Percentiles rank a stretch among this genome's conserved stretches.
Conservation (phyloP, 768 basidiomycete genomes). For the Dacryopinax spathularia region DNA sequence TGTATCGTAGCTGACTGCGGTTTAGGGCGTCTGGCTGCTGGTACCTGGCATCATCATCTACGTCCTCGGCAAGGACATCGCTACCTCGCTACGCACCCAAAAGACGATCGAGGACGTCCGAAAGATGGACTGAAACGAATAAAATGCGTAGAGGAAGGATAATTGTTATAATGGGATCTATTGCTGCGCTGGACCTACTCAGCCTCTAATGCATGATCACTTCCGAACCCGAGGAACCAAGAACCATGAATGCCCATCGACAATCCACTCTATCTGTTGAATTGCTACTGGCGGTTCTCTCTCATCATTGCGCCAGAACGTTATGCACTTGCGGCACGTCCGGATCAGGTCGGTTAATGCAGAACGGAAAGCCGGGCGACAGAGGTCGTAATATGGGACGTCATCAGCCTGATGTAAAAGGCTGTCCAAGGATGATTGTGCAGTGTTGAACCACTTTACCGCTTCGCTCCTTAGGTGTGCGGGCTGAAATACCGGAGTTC, state of each 20-base stretch:
- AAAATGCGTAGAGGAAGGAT: background rate
- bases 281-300: too few relatives aligned
- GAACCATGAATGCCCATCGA: background rate
- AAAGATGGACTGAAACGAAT: background rate
- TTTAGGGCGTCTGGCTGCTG: slow-evolving; percentile 56
- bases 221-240: background rate
- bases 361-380: background rate
- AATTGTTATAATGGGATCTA: background rate
- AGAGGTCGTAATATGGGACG: background rate
- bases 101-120: background rate
- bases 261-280: background rate
- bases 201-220: background rate
- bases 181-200: background rate
- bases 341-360: background rate
- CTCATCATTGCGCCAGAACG: background rate
- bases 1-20: slow-evolving; percentile 1
- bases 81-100: slow-evolving; percentile 20
- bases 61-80: slow-evolving; percentile 50
- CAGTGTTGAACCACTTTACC: background rate
- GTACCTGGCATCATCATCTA: slow-evolving; percentile 48
- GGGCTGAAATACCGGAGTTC: background rate
- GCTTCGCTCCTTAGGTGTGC: background rate
- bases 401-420: background rate
- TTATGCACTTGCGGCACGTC: background rate
- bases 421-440: background rate